A percentile compares a stretch with the other conserved stretches of the same genome.
phyloP scores from a whole-genome alignment of 192 early-diverging fungal species.

The Podila epigama region DNA sequence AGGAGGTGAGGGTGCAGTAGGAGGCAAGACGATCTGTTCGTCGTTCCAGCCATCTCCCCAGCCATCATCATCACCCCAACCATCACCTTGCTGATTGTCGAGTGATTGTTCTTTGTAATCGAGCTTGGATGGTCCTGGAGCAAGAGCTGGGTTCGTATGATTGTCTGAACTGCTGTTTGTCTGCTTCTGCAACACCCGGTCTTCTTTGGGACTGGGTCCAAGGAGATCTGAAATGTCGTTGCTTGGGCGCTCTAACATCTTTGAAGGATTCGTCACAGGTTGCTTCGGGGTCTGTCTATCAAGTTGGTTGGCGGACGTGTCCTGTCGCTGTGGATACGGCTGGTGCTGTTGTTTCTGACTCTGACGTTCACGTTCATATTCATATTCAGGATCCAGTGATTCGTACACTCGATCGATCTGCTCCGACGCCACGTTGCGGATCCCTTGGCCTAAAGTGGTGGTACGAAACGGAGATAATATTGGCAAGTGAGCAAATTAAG shows the following conservation, averaged over 20 bases:
- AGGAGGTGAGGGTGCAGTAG: neutral
- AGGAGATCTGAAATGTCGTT: constrained; percentile 23
- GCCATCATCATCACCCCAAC: constrained; percentile 27
- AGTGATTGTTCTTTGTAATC: constrained; percentile 8
- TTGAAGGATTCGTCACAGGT: neutral
- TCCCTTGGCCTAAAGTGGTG: constrained; percentile 18
- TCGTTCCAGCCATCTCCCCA: constrained; percentile 35
- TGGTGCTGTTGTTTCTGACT: neutral
- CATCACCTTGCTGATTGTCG: neutral
- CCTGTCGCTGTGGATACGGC: neutral
- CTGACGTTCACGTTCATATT: constrained; percentile 31
- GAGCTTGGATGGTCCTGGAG: neutral
- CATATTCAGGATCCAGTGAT: constrained; percentile 39
- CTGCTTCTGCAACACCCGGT: too few relatives aligned
- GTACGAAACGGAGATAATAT: neutral
- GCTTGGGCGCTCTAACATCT: neutral
- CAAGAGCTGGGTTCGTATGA: neutral
- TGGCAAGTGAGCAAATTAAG: neutral
- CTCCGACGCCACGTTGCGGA: constrained; percentile 39
- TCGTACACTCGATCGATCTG: constrained; percentile 47
- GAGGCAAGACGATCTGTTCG: neutral
- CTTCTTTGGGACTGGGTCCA: neutral
- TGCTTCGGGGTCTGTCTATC: neutral
- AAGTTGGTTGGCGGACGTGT: neutral
- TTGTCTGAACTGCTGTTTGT: neutral